Base-by-base conservation (phyloP, 2,329 filamentous ascomycete genomes). In the Thielaviopsis ethacetica region DNA sequence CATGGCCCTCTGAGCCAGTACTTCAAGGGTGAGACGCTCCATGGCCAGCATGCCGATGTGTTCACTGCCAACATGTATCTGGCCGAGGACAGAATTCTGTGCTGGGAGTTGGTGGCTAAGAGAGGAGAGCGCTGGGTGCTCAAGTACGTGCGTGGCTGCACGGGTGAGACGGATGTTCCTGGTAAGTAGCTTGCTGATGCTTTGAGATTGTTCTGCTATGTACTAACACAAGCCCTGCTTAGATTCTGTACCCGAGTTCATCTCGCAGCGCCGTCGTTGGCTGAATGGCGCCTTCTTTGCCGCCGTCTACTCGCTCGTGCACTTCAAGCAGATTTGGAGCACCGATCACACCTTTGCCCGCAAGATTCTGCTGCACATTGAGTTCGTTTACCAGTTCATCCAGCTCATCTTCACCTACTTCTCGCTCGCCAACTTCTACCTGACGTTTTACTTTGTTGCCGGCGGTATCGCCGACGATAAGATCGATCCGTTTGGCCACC, bases 271-370 rank as follows among this genome's bases (percentile, higher is more conserved):
- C 67, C 83, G 93, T 68, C 83, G 93, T 71, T 98, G 93, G 93
- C 83, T 98, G 62, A 98, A 98, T 69, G 93, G 93, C 68, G 93
- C 93, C 64, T 98, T 98, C 76, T 98, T 98, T 69, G 94, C 93
- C 0, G 93, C 93, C 51, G 91, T 97, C 57, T 98, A 97, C 76
- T 97, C 91, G 1, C 82, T 97, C 2, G 86, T 96, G 50, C 93
- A 98, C 72, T 95, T 91, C 71, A 84, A 81, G 65, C 94, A 98
- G 71, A 84, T 98, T 67, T 95, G 91, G 87, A 72, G 74, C 24
- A 98, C 93, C 0, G 93, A 97, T 69, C 93, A 98, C 71, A 93
- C 89, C 0, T 67, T 97, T 22, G 79, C 83, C 44, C 86, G 93
- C 65, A 98, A 98, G 72, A 78, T 95, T 24, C 79, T 98, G 38